Evolutionary conservation across 148 eudicot genomes (phyloP), one percentile per base, ranked within the genome.

Genomic region (Spergularia marina): DNA sequence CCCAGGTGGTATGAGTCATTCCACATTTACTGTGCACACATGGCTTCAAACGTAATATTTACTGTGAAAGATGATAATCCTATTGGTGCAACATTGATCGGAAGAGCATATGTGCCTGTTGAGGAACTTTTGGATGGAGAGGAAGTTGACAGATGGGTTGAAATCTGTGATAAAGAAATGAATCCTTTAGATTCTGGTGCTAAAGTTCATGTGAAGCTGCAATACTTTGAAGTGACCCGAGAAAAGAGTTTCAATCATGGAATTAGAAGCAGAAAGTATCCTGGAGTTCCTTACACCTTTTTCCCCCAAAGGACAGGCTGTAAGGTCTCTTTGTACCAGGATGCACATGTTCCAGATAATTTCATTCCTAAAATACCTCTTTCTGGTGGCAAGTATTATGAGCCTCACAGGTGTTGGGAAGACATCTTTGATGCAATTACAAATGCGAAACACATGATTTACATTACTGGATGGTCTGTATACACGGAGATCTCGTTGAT

Each of bases 401-500:
- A 89, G 85, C 88, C 93, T 61, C 88, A 86, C 69, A 85, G 96
- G 74, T 91, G 96, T 55, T 91, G 96, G 96, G 96, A 91, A 81
- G 93, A 91, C 78, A 64, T 91, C 36, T 89, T 91, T 68, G 96
- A 87, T 64, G 96, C 96, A 17, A 86, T 91, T 55, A 77, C 81
- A 12, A 83, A 91, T 56, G 91, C 96, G 14, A 89, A 77, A 70
- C 96, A 91, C 78, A 65, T 91, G 78, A 89, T 91, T 63, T 91
- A 91, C 84, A 89, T 91, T 39, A 84, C 93, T 30, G 96, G 96
- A 57, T 91, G 96, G 96, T 91, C 96, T 67, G 93, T 91, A 12
- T 91, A 89, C 71, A 86, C 96, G 0, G 89, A 87, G 76, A 87
- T 91, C 58, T 7, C 84, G 10, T 74, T 91, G 80, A 41, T 91